Base-by-base conservation (phyloP, 352 stramenopile species). In the Phytophthora citricola region DNA sequence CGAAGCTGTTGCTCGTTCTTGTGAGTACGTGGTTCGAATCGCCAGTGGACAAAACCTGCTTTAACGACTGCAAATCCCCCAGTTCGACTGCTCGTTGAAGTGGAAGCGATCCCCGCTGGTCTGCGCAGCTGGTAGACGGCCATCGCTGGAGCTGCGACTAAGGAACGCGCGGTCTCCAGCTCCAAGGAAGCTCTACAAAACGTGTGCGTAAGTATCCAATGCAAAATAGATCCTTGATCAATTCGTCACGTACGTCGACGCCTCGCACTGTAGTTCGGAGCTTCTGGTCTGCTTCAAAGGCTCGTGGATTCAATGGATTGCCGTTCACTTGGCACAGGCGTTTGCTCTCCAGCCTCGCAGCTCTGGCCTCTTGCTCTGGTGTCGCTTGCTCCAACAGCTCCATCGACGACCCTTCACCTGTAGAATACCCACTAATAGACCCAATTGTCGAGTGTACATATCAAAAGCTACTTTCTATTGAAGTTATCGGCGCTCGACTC, bases 71-170 rank as follows among this genome's bases (percentile, higher is more conserved):
- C 4, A 83, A 12, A 60, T 86, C 73, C 2, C 85, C 85, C n/a
- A 90, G 41, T 53, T 82, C 77, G 10, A 90, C 60, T 0, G 83
- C 79, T n/a, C 83, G 78, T 53, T 89, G 78, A 32, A 91, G 51
- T 27, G 64, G 65, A 17, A 89, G 26, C 12, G 73, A 55, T 6
- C 65, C 54, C 76, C 75, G 20, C 76, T 88, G 3, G 55, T 62
- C 44, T 87, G 76, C 0, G 72, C 68, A 32, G 47, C 64, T 74
- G 63, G 45, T 14, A 67, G 47, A 15, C 62, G 34, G 15, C 55
- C 65, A 55, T 53, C 24, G n/a, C 26, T 51, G 3, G 79, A 68
- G 24, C 44, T 58, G 24, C 78, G 72, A 49, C 69, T 81, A 5
- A 89, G 51, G 60, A 89, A 91, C 10, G 45, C 50, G 6, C 72